Evolutionary conservation across 352 stramenopile species (phyloP).

Genomic region (Phytophthora fragariae): DNA sequence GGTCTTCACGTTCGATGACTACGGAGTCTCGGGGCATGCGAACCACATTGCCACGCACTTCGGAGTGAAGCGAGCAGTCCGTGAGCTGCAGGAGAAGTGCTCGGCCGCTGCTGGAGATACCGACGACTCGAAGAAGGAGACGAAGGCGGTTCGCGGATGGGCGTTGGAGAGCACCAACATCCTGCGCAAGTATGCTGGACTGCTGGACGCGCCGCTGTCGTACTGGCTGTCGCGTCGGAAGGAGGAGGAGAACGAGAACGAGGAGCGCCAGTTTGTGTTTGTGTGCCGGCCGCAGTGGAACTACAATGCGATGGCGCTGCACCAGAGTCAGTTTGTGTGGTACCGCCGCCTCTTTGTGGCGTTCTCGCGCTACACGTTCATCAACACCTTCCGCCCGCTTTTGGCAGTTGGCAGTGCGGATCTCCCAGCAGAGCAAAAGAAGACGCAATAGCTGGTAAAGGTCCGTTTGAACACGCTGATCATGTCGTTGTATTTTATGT

Average conservation of each 20-base stretch:
- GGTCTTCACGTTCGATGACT: constrained; percentile 95
- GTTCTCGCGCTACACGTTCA: constrained; percentile 96
- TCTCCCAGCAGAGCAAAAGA: constrained; percentile 37
- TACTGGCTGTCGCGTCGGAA: constrained; percentile 39
- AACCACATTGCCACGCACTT: constrained; percentile 92
- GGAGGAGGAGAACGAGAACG: background rate
- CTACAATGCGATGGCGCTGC: constrained; percentile 93
- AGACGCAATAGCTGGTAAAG: constrained; percentile 30
- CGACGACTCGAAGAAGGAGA: constrained; percentile 11
- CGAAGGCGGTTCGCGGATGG: constrained; percentile 56
- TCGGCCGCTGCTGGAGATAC: constrained; percentile 2
- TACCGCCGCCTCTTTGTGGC: constrained; percentile 96
- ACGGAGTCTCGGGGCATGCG: constrained; percentile 93
- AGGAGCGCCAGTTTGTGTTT: constrained; percentile 63
- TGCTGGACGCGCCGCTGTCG: constrained; percentile 74
- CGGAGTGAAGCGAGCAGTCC: constrained; percentile 61
- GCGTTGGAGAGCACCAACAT: constrained; percentile 78
- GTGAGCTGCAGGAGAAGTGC: constrained; percentile 55
- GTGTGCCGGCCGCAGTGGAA: constrained; percentile 72
- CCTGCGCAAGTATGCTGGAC: constrained; percentile 89
- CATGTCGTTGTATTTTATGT: too few species aligned
- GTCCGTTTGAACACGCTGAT: too few species aligned
- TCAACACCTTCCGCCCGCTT: constrained; percentile 88
- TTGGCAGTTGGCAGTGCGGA: constrained; percentile 33
- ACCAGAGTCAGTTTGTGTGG: constrained; percentile 97